Conservation (phyloP, 148 eudicot genomes). For the Rhododendron griersonianum region DNA sequence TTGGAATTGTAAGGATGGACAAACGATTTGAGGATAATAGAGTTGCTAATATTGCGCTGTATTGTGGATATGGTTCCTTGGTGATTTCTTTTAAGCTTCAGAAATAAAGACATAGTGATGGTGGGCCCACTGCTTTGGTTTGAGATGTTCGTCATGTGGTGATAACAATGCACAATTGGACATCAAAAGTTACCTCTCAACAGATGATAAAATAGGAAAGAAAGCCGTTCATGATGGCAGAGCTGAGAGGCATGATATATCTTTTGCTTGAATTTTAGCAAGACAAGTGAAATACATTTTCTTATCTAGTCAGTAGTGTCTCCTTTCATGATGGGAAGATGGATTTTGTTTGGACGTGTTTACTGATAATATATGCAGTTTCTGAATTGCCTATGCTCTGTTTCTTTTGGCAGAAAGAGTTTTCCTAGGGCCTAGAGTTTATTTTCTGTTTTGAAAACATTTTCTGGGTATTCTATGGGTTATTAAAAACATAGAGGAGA, state of each 20-base stretch:
- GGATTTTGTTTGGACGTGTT: not conserved
- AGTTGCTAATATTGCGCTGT: not conserved
- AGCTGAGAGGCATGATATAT: not conserved
- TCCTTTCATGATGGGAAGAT: not conserved
- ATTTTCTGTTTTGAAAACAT: not conserved
- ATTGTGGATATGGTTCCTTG: not conserved
- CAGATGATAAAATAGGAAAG: not conserved
- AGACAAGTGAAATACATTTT: not conserved
- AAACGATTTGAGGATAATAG: not conserved
- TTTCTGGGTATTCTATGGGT: not conserved
- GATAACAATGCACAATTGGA: not conserved
- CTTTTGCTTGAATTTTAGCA: not conserved
- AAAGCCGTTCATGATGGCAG: not conserved
- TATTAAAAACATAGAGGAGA: not conserved
- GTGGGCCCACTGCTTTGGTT: not conserved
- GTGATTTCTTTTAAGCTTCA: not conserved
- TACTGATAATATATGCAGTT: not conserved
- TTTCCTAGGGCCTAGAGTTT: not conserved
- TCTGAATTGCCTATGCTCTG: not conserved
- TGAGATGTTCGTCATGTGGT: not conserved
- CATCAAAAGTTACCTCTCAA: not conserved
- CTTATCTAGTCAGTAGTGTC: not conserved
- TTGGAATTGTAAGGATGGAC: not conserved
- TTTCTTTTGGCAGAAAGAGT: not conserved
- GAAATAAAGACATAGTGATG: not conserved